Conservation (phyloP, 305 asterid species). For the Galium porrigens region DNA sequence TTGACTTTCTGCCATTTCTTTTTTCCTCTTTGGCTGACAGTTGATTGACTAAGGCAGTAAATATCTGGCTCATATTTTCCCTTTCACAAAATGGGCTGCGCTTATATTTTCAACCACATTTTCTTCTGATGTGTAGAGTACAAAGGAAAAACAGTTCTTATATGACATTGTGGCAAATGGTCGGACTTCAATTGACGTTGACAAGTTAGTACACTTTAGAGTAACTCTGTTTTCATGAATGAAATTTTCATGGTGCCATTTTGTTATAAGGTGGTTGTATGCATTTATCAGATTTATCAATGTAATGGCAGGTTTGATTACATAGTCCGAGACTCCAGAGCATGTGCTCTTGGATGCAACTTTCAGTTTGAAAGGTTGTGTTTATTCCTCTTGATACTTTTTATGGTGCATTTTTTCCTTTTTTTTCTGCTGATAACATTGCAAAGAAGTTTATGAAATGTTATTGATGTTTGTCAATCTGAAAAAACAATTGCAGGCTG, state of each 20-base stretch:
- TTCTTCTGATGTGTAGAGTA: slow-evolving; percentile 37
- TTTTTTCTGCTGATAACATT: slow-evolving; percentile 5
- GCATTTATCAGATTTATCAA: slow-evolving; percentile 6
- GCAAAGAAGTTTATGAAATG: neutral
- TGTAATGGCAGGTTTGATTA: slow-evolving; percentile 64
- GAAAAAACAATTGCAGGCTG: slow-evolving; percentile 31
- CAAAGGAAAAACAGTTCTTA: slow-evolving; percentile 60
- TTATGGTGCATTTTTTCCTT: neutral
- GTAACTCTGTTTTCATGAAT: slow-evolving; percentile 12
- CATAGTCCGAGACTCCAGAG: slow-evolving; percentile 69
- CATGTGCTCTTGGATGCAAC: slow-evolving; percentile 83
- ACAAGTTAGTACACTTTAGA: slow-evolving; percentile 55
- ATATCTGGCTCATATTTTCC: neutral
- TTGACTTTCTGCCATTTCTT: slow-evolving; percentile 19
- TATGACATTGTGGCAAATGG: slow-evolving; percentile 97
- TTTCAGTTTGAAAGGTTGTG: slow-evolving; percentile 66
- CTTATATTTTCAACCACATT: slow-evolving; percentile 9
- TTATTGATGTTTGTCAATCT: neutral
- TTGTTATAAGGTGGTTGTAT: slow-evolving; percentile 7
- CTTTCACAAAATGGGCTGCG: neutral
- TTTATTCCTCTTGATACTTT: slow-evolving; percentile 12
- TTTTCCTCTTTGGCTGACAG: slow-evolving; percentile 3
- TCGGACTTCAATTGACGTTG: slow-evolving; percentile 88
- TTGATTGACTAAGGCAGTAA: neutral
- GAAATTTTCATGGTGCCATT: neutral